A percentile compares a stretch with the other conserved stretches of the same genome.
phyloP scores from a whole-genome alignment of 306 rosid species.

The Aeschynomene evenia region DNA sequence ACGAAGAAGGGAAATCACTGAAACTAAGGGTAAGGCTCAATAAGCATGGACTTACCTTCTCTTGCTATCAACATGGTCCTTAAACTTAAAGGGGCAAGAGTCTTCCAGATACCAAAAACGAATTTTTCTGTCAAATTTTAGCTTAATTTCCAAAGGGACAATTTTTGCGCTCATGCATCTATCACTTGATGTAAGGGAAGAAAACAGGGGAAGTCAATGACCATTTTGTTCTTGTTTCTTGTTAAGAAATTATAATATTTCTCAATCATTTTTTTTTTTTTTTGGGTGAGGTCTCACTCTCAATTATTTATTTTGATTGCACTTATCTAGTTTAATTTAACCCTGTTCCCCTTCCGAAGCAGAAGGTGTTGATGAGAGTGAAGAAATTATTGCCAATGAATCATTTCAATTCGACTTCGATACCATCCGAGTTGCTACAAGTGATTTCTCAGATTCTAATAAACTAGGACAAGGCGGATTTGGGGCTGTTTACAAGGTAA shows the following conservation, averaged over 20 bases:
- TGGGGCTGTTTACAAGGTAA: conserved; percentile 39
- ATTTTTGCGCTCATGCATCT: too few relatives aligned
- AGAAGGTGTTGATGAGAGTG: background rate
- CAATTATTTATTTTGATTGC: background rate
- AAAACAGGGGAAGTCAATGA: background rate
- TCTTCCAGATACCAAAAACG: background rate
- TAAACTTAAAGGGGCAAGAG: background rate
- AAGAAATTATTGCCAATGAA: conserved; percentile 16
- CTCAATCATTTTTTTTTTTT: background rate
- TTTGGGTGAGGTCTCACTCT: too few relatives aligned
- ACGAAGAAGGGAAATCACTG: background rate
- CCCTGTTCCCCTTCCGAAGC: background rate
- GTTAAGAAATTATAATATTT: background rate
- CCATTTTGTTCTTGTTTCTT: background rate
- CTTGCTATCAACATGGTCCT: background rate
- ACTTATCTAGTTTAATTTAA: background rate
- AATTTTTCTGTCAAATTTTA: background rate
- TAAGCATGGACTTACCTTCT: background rate
- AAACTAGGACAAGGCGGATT: conserved; percentile 44
- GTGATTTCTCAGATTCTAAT: conserved; percentile 35
- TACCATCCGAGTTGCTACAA: conserved; percentile 28
- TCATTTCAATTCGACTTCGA: conserved; percentile 28
- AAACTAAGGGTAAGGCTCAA: background rate
- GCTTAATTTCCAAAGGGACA: background rate
- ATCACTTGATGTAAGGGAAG: background rate